Base-by-base conservation (phyloP, 768 basidiomycete genomes). In the Trametes cinnabarina region DNA sequence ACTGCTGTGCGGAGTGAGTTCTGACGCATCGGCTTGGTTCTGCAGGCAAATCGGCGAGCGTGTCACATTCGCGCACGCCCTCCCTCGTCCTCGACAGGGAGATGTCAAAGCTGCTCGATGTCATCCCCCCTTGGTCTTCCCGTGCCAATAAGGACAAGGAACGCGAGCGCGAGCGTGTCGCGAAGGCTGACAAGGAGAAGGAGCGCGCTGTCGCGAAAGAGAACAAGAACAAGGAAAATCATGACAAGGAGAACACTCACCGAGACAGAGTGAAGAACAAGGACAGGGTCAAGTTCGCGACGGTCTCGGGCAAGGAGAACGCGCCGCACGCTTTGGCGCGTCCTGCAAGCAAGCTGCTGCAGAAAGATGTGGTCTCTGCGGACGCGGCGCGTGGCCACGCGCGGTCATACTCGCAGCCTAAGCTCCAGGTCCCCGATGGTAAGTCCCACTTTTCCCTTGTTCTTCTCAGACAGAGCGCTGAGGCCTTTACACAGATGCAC, bases 371-470 rank as follows among this genome's bases (percentile, higher is more conserved):
- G 23, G 44, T 8, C 25, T n/a, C 42, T 34, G 34, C 34, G 7
- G n/a, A 14, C 23, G 12, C 44, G 25, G 23, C 25, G 11, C 25
- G 20, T 9, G 20, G 61, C 12, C 57, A 69, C 34, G 48, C 68
- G 25, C 67, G 73, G 20, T 72, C 74, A 4, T 63, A 54, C 47
- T 77, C 75, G 3, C 76, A 77, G 51, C 73, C 76, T 2, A 76
- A 69, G 63, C 55, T 74, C 23, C 54, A 57, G 11, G 32, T 52
- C 1, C 23, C 40, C 10, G 61, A 62, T 11, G 65, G 71, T 62
- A 65, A 25, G 19, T 42, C 41, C 22, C n/a, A n/a, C n/a, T n/a
- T n/a, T n/a, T n/a, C n/a, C n/a, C n/a, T n/a, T n/a, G n/a, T n/a
- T n/a, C n/a, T n/a, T n/a, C n/a, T n/a, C n/a, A n/a, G n/a, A n/a